Evolutionary conservation across 192 early-diverging fungal genomes (phyloP), one percentile per base, ranked within the genome.

Genomic region (Umbelopsis sp.): DNA sequence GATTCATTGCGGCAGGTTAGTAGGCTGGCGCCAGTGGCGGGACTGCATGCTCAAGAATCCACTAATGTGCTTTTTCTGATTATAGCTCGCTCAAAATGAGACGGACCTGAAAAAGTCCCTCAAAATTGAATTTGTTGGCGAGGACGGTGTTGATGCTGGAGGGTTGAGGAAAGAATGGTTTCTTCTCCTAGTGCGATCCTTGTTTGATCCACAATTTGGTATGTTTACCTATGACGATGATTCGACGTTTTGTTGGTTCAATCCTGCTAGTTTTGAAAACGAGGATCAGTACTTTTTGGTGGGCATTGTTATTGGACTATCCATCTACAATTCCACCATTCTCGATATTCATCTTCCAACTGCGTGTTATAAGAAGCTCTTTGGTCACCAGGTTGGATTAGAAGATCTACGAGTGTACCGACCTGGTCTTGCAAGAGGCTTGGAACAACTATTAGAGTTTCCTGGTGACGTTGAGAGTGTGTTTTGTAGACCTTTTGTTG

Each of bases 121-220:
- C 9, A 83, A 91, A n/a, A 91, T 98, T 45, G 87, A 93, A 71
- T 98, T 98, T 87, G 85, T 92, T 32, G 96, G 91, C 4, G 96
- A 98, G 80, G 96, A 96, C 54, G 97, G 96, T 4, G 88, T 99
- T 6, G 96, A 98, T 81, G 95, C 92, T n/a, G 97, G 97, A 44
- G 97, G 97, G 0, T 79, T 99, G 24, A 89, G 95, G 36, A 99
- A 99, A 68, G 97, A 99, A 65, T 99, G 97, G 97, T 97, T 99
- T 71, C 83, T 97, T 67, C 85, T 99, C 38, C 86, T 99, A 14
- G 87, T 97, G 6, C 85, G 95, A 14, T 91, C 97, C 38, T 82
- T 99, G 26, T 95, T 99, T 86, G 96, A 96, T 83, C 93, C 94
- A 20, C 84, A 95, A 66, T 96, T 93, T 77, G 96, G 96, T 52